These are phyloP conservation scores for Monosporozyma siamensis DNA, from an alignment of 805 yeast species.

Conservation along the genomic window DNA sequence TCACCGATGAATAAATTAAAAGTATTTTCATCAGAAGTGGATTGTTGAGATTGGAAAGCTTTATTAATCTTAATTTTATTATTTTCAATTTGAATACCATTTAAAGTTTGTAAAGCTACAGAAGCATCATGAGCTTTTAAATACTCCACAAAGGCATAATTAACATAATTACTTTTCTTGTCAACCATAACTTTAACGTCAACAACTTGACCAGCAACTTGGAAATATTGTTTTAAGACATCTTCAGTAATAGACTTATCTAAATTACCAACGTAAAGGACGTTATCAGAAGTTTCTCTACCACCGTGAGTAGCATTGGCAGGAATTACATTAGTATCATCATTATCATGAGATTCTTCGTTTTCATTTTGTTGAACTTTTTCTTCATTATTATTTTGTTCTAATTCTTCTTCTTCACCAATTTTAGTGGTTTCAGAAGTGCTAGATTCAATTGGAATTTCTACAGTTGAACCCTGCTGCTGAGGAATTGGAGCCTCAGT, in stretches of 20 bases:
- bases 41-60: constrained; percentile 77
- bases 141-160: constrained; percentile 80
- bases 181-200: constrained; percentile 66
- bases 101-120: constrained; percentile 49
- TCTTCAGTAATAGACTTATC: constrained; percentile 59
- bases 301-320: constrained; percentile 78
- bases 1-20: constrained; percentile 83
- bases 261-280: constrained; percentile 69
- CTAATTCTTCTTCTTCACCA: background rate
- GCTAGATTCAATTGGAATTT: constrained; percentile 6
- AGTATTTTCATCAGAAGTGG: constrained; percentile 44
- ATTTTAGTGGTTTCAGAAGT: constrained; percentile 5
- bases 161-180: constrained; percentile 61
- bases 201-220: constrained; percentile 50
- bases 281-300: constrained; percentile 63
- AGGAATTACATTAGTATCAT: constrained; percentile 32
- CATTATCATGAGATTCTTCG: background rate
- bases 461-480: constrained; percentile 1
- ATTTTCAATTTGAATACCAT: constrained; percentile 48
- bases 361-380: background rate
- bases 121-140: constrained; percentile 49
- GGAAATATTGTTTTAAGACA: constrained; percentile 50
- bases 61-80: constrained; percentile 59
- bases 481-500: constrained; percentile 5
- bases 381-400: background rate